phyloP scores from a whole-genome alignment of 306 rosid species.

The Boehmeria nivea region DNA sequence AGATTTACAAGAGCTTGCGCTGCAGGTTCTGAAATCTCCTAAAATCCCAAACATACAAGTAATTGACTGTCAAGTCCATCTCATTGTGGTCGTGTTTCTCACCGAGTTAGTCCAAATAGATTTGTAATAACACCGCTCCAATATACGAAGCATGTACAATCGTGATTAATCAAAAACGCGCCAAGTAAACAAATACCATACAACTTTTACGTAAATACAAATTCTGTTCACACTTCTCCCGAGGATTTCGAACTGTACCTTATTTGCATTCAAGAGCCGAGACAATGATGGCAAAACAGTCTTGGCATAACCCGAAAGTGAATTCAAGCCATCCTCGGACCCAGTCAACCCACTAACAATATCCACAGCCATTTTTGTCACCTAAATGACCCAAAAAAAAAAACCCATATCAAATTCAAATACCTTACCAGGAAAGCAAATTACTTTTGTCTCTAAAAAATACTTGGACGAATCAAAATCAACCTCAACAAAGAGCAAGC shows the following conservation, averaged over 20 bases:
- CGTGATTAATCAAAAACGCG: too few species aligned
- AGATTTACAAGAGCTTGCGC: slow-evolving; percentile 86
- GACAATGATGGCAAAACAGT: slow-evolving; percentile 48
- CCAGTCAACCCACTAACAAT: slow-evolving; percentile 90
- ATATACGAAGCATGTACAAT: too few species aligned
- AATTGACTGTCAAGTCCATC: too few species aligned
- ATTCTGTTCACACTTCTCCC: not conserved
- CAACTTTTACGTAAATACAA: not conserved
- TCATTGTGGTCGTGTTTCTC: too few species aligned
- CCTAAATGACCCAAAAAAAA: slow-evolving; percentile 21
- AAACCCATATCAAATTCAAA: too few species aligned
- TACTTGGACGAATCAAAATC: too few species aligned
- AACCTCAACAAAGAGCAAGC: too few species aligned
- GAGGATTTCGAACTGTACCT: slow-evolving; percentile 49
- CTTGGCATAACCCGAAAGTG: slow-evolving; percentile 49
- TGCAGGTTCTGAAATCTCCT: slow-evolving; percentile 86
- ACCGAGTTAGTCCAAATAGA: too few species aligned
- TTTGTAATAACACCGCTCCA: too few species aligned
- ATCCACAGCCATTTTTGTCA: slow-evolving; percentile 75
- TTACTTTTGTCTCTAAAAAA: too few species aligned
- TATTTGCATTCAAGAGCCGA: slow-evolving; percentile 49
- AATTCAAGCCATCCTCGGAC: slow-evolving; percentile 73
- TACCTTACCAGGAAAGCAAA: too few species aligned
- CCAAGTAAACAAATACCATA: too few species aligned
- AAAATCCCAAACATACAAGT: slow-evolving; percentile 27